Evolutionary conservation across 805 yeast species (phyloP), one percentile per base, ranked within the genome.

Genomic region (Spencermartinsiella europaea): DNA sequence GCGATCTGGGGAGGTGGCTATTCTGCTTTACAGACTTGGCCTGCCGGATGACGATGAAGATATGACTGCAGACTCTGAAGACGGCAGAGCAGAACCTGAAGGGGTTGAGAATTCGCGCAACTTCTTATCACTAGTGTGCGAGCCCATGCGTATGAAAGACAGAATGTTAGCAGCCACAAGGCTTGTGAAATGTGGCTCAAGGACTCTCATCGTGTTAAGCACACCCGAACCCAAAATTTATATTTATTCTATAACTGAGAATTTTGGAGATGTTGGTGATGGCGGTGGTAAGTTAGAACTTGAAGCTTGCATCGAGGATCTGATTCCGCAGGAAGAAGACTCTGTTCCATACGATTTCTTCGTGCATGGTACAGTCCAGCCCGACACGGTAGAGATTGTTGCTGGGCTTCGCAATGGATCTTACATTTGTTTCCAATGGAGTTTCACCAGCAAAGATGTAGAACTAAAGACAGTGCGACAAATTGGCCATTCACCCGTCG

Each of bases 381-480:
- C 35, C 12, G 44, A 34, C 3, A 14, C 12, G 37, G 8, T 36
- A 12, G 42, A 39, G 3, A 17, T 39, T 19, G 14, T 45, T 10
- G 21, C 39, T 5, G 42, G 48, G 14, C 44, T 45, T 3, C 39
- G 48, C n/a, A 34, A 35, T 19, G 48, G 48, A 2, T 16, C 34
- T n/a, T 45, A 45, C 25, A 33, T 34, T 10, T 35, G 27, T 16
- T 34, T 10, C 16, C 14, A 38, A 3, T 34, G 40, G 39, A 28
- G 16, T 15, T 21, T 7, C 5, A 34, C n/a, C 20, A 40, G 14
- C 3, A 21, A 17, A n/a, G 27, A 19, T 7, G 14, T 21, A 16
- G n/a, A 17, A 14, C 19, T 10, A 14, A 15, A 19, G 7, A 16
- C 8, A 4, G 42, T 22, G 16, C 16, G 40, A 16, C 22, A 16